Evolutionary conservation across 306 rosid species (phyloP).

Genomic region (Sindora glabra): DNA sequence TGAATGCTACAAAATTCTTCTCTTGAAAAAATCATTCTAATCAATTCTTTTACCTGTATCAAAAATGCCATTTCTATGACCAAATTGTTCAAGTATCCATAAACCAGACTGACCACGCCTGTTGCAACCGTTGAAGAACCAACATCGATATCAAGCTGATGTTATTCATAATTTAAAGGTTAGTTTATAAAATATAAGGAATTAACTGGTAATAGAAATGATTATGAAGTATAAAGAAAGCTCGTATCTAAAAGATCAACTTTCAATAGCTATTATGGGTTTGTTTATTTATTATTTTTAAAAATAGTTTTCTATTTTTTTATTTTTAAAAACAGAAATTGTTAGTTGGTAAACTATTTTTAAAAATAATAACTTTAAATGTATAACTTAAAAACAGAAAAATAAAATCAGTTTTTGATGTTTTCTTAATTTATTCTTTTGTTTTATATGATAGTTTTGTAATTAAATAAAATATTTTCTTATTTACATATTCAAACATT

Average conservation of each 20-base stretch:
- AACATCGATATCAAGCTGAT: conserved; percentile 55
- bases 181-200: neutral
- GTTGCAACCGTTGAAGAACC: conserved; percentile 89
- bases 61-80: conserved; percentile 90
- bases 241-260: neutral
- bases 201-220: neutral
- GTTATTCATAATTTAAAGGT: conserved; percentile 7
- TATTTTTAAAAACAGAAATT: too few relatives aligned
- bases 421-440: too few relatives aligned
- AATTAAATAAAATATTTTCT: too few relatives aligned
- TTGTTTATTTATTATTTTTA: too few relatives aligned
- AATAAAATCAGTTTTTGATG: too few relatives aligned
- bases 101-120: conserved; percentile 74
- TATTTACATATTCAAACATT: too few relatives aligned
- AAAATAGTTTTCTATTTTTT: too few relatives aligned
- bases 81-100: conserved; percentile 86
- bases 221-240: too few relatives aligned
- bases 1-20: neutral
- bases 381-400: too few relatives aligned
- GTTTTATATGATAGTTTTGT: too few relatives aligned
- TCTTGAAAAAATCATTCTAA: neutral
- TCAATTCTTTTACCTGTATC: conserved; percentile 50
- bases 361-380: too few relatives aligned
- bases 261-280: neutral
- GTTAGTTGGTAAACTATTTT: too few relatives aligned